Conservation (phyloP, 169 alveolate genomes). For the Plasmodium yoelii region DNA sequence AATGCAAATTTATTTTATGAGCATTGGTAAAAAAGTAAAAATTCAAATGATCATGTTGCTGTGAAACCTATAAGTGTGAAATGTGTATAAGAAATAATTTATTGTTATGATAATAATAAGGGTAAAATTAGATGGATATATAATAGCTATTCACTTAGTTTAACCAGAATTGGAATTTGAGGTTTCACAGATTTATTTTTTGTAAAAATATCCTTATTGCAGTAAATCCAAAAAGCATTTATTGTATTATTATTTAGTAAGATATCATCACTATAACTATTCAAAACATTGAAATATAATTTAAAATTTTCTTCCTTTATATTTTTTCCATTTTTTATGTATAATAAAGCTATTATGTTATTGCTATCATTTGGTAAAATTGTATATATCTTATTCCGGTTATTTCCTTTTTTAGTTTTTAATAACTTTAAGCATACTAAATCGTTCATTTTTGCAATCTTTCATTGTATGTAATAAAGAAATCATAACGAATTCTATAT, state of each 20-base stretch:
- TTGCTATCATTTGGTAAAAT: conserved; percentile 41
- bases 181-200: conserved; percentile 20
- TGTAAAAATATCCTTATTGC: conserved; percentile 38
- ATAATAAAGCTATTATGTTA: conserved; percentile 41
- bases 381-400: conserved; percentile 29
- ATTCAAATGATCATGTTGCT: conserved; percentile 11
- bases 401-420: conserved; percentile 26
- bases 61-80: conserved; percentile 15
- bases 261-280: conserved; percentile 18
- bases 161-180: conserved; percentile 68
- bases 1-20: conserved; percentile 14
- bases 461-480: too few relatives aligned
- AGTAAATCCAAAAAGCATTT: conserved; percentile 32
- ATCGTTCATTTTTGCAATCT: conserved; percentile 14
- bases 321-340: conserved; percentile 3
- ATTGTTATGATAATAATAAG: too few relatives aligned
- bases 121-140: too few relatives aligned
- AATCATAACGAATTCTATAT: too few relatives aligned
- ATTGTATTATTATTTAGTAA: conserved; percentile 44
- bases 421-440: conserved; percentile 49
- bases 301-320: conserved; percentile 35
- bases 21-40: conserved; percentile 27
- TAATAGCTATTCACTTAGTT: background rate
- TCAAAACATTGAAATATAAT: conserved; percentile 31
- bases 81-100: too few relatives aligned